Evolutionary conservation across 2,329 filamentous ascomycete genomes (phyloP).

Genomic region (Fusarium falciforme): DNA sequence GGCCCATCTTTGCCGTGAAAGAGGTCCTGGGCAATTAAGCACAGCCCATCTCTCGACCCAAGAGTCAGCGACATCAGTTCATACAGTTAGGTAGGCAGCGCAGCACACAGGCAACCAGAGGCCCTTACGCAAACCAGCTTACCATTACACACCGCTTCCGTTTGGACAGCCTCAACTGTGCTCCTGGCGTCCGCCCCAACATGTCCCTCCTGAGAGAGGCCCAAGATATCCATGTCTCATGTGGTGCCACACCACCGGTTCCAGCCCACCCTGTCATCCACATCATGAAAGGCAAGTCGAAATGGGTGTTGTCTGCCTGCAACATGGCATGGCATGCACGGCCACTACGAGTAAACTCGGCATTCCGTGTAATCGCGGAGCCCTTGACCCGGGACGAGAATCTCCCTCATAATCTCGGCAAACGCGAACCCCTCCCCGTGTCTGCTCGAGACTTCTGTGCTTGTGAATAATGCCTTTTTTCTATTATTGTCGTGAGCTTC

Average conservation of each 20-base stretch:
- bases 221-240: slow-evolving; percentile 21
- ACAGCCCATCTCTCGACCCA: slow-evolving; percentile 29
- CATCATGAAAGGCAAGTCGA: neutral
- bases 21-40: slow-evolving; percentile 28
- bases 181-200: neutral
- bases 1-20: neutral
- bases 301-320: neutral
- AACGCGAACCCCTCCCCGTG: neutral
- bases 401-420: neutral
- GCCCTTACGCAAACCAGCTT: neutral
- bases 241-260: slow-evolving; percentile 30
- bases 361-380: neutral
- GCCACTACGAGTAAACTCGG: neutral
- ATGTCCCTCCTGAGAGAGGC: neutral
- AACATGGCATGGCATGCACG: neutral
- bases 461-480: neutral
- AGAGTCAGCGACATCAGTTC: slow-evolving; percentile 29
- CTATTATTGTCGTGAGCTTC: neutral
- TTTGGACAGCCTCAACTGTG: neutral
- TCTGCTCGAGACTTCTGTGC: neutral
- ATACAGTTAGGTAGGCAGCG: slow-evolving; percentile 6
- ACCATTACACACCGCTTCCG: slow-evolving; percentile 28
- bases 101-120: slow-evolving; percentile 3
- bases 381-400: slow-evolving; percentile 5
- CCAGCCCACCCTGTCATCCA: neutral